Evolutionary conservation across 2,329 filamentous ascomycete genomes (phyloP).

Genomic region (Conoideocrella luteorostrata): DNA sequence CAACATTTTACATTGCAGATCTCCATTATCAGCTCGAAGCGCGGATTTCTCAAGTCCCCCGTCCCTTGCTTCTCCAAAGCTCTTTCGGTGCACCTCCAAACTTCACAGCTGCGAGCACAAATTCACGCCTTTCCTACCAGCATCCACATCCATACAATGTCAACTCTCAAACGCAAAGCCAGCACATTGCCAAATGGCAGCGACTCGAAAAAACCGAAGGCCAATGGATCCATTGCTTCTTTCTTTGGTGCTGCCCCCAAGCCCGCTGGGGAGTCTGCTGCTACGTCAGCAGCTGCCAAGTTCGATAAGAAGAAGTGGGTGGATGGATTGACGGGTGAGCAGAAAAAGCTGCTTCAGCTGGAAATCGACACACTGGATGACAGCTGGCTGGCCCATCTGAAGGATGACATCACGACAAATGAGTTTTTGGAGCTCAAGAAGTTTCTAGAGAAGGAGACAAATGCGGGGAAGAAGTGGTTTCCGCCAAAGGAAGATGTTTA

Average conservation of each 20-base stretch:
- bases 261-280: conserved; percentile 24
- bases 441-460: conserved; percentile 75
- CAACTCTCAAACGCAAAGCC: conserved; percentile 62
- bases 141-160: conserved; percentile 31
- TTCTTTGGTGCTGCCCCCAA: conserved; percentile 74
- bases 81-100: background rate
- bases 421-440: conserved; percentile 84
- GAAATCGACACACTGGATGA: conserved; percentile 91
- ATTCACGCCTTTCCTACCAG: background rate
- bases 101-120: background rate
- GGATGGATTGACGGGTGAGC: conserved; percentile 69
- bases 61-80: background rate
- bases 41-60: background rate
- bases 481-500: conserved; percentile 87
- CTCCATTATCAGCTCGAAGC: no score
- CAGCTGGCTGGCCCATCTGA: conserved; percentile 83
- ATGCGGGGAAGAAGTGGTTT: conserved; percentile 70
- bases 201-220: conserved; percentile 65
- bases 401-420: conserved; percentile 72
- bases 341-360: conserved; percentile 72
- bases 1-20: no score
- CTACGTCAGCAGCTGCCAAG: conserved; percentile 35
- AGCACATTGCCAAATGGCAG: conserved; percentile 34
- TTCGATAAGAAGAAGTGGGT: conserved; percentile 93
- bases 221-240: conserved; percentile 74